Base-by-base conservation (phyloP, 2,329 filamentous ascomycete species). In the Colletotrichum echinochloae region DNA sequence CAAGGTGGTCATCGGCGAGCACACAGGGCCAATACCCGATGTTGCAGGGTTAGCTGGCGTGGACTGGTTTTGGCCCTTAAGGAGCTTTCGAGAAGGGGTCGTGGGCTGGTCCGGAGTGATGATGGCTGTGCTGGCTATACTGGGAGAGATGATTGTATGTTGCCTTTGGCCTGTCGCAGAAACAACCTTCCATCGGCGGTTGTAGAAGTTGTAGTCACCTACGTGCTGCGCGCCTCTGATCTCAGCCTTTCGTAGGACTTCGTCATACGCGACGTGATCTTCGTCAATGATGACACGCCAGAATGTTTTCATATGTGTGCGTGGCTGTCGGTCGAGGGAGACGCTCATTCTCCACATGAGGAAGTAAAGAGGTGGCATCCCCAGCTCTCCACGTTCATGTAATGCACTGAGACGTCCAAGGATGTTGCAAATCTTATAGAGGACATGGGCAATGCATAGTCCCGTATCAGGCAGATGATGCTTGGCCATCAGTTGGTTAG, bases 291-390 rank as follows among this genome's bases (percentile, higher is more conserved):
- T 52, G 28, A 26, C 12, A 16, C 30, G 51, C 11, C 44, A 57
- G 51, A 71, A 59, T 23, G 59, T 48, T 23, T 52, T 55, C 26
- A 33, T 23, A 8, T 52, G 33, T 3, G 52, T 54, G 2, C 30
- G 35, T 11, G 44, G 57, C 16, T 48, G 41, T 9, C 68, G 64
- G 26, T 71, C 56, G 52, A 71, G 60, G 23, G 33, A 28, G 20
- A 65, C 60, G 8, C 66, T 62, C 33, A 80, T 72, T 26, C 79
- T 75, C 80, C 79, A 82, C 23, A 81, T 75, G 49, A 82, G 72
- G 59, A 83, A 83, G 68, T 82, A 78, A 65, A 77, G 80, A 0
- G 81, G 78, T 9, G 80, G 77, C 81, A 83, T 83, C 0, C 41
- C 30, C 1, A 83, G 72, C 30, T 79, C 65, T 5, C 74, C 70